Evolutionary conservation across 2,329 filamentous ascomycete genomes (phyloP).

Genomic region (Paraconiothyrium sp.): DNA sequence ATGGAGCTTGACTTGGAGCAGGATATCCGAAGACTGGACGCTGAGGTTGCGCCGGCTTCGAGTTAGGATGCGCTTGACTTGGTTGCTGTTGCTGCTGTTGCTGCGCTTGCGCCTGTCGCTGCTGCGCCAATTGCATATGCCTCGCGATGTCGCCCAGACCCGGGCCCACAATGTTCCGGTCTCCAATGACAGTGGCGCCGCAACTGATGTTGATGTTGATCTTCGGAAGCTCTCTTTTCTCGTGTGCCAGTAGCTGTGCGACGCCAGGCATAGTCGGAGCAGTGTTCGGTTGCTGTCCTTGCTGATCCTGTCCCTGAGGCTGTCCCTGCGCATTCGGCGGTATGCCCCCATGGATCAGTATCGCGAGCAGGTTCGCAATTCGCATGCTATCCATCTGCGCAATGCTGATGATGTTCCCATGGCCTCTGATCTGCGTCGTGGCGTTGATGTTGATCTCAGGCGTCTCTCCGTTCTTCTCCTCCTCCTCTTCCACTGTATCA

Average conservation of each 20-base stretch:
- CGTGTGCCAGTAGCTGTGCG: slow-evolving; percentile 13
- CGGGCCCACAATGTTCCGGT: slow-evolving; percentile 48
- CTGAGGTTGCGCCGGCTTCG: background rate
- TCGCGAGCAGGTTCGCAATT: slow-evolving; percentile 39
- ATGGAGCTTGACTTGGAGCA: slow-evolving; percentile 22
- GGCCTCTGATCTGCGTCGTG: slow-evolving; percentile 44
- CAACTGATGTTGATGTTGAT: slow-evolving; percentile 47
- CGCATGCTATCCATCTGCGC: slow-evolving; percentile 42
- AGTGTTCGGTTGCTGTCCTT: background rate
- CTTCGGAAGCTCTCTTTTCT: slow-evolving; percentile 23
- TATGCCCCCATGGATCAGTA: slow-evolving; percentile 30
- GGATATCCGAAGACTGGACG: slow-evolving; percentile 6
- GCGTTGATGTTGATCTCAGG: slow-evolving; percentile 49
- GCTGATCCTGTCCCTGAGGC: slow-evolving; percentile 10
- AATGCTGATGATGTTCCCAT: slow-evolving; percentile 46
- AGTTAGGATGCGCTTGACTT: slow-evolving; percentile 14
- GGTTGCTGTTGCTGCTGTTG: slow-evolving; percentile 15
- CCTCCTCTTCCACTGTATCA: slow-evolving; percentile 26
- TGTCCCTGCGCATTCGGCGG: slow-evolving; percentile 11
- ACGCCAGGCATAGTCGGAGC: background rate
- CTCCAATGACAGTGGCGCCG: slow-evolving; percentile 46
- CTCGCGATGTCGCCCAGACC: slow-evolving; percentile 45
- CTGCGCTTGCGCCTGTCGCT: slow-evolving; percentile 25
- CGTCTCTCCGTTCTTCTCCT: slow-evolving; percentile 16
- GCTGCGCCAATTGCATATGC: slow-evolving; percentile 44